These are phyloP conservation scores for Penicillium cosmopolitanum DNA, from an alignment of 495 filamentous ascomycete species.

Conservation along the genomic window DNA sequence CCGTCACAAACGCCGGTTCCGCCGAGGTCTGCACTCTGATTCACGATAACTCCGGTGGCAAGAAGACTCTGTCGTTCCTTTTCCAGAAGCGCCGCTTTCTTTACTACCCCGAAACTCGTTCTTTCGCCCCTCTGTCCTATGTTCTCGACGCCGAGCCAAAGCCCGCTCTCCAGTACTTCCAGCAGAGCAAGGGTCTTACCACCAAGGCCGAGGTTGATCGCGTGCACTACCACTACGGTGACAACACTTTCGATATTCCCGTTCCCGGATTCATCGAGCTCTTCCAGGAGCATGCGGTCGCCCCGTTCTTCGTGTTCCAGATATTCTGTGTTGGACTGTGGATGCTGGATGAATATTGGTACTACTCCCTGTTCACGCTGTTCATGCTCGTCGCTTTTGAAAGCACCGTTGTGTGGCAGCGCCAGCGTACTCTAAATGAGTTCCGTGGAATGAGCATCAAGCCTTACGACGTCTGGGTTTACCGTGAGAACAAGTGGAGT, in stretches of 20 bases:
- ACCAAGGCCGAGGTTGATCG: conserved; percentile 71
- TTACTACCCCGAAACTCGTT: conserved; percentile 67
- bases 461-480: conserved; percentile 92
- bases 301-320: conserved; percentile 99
- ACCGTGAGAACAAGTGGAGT: conserved; percentile 80
- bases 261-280: conserved; percentile 94
- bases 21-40: conserved; percentile 84
- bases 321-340: conserved; percentile 98
- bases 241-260: conserved; percentile 97
- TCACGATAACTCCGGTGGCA: conserved; percentile 71
- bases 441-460: conserved; percentile 99
- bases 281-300: conserved; percentile 97
- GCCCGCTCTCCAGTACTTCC: conserved; percentile 74
- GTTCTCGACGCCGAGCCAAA: conserved; percentile 83
- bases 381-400: conserved; percentile 98
- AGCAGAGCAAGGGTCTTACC: conserved; percentile 72
- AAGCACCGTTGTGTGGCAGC: conserved; percentile 98
- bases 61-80: conserved; percentile 81
- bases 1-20: conserved; percentile 83
- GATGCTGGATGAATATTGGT: conserved; percentile 99
- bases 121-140: conserved; percentile 82
- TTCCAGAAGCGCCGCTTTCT: conserved; percentile 99
- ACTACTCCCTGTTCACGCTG: conserved; percentile 97
- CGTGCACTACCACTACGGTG: conserved; percentile 89
- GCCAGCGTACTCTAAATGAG: conserved; percentile 93